Conservation (phyloP, 768 basidiomycete species). For the Boletus subparvulus region DNA sequence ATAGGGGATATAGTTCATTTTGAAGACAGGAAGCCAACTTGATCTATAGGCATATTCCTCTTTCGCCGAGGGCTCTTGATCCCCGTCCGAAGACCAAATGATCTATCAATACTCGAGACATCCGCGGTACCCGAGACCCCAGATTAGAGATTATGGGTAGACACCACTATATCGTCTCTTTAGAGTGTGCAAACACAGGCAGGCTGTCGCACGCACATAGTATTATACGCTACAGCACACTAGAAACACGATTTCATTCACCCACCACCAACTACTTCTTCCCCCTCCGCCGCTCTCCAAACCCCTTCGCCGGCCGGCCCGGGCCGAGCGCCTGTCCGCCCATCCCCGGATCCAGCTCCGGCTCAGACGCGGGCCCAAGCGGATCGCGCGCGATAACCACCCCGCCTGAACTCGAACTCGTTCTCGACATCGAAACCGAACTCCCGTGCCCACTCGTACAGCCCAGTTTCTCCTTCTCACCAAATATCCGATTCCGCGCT, state of each 20-base stretch:
- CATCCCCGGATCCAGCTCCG: background rate
- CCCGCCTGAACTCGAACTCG: background rate
- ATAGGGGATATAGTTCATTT: too few species aligned
- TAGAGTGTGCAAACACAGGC: background rate
- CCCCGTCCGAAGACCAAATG: background rate
- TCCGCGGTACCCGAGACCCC: constrained; percentile 7
- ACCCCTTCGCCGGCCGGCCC: constrained; percentile 26
- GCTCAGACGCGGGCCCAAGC: constrained; percentile 27
- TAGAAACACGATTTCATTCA: background rate
- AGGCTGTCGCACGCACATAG: background rate
- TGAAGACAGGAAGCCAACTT: background rate
- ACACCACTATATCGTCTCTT: background rate
- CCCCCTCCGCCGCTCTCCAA: constrained; percentile 23
- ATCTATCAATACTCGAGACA: background rate
- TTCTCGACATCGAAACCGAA: background rate
- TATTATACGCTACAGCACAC: background rate
- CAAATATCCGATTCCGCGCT: constrained; percentile 74
- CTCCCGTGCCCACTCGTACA: background rate
- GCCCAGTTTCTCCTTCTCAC: constrained; percentile 24
- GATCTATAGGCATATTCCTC: background rate
- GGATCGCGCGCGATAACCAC: constrained; percentile 33
- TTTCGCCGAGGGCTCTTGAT: background rate
- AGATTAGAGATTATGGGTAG: background rate
- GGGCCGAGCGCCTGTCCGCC: background rate
- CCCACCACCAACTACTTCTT: constrained; percentile 7